Evolutionary conservation across 805 yeast genomes (phyloP).

Genomic region (Komagataella ulmi): DNA sequence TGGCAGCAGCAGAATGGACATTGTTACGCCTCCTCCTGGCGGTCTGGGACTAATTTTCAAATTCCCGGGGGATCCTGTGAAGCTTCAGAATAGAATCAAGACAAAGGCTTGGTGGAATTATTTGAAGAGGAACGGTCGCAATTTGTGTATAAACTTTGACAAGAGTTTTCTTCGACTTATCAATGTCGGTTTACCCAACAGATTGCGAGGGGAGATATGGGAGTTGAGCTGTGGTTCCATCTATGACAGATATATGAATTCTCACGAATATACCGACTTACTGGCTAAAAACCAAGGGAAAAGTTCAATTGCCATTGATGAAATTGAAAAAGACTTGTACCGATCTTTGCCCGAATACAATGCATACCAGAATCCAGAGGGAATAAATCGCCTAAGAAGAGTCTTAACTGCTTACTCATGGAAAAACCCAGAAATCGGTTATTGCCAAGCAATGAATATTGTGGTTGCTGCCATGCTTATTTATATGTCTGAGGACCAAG

Average conservation of each 20-base stretch:
- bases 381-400: slow-evolving; percentile 71
- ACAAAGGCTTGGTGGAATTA: slow-evolving; percentile 91
- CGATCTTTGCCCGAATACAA: slow-evolving; percentile 93
- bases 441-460: slow-evolving; percentile 98
- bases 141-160: slow-evolving; percentile 60
- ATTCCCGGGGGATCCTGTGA: slow-evolving; percentile 81
- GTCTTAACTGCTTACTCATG: slow-evolving; percentile 92
- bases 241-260: slow-evolving; percentile 52
- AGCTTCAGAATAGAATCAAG: slow-evolving; percentile 68
- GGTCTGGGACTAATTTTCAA: slow-evolving; percentile 80
- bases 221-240: slow-evolving; percentile 83
- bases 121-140: slow-evolving; percentile 73
- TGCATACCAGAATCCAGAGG: slow-evolving; percentile 80
- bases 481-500: slow-evolving; percentile 93
- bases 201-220: slow-evolving; percentile 94
- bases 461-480: slow-evolving; percentile 69
- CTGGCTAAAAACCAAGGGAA: slow-evolving; percentile 50
- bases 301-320: slow-evolving; percentile 79
- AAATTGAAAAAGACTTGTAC: slow-evolving; percentile 90
- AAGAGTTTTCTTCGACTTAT: slow-evolving; percentile 72
- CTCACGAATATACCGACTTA: slow-evolving; percentile 42
- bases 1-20: slow-evolving; percentile 25
- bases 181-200: slow-evolving; percentile 88
- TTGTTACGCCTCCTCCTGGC: slow-evolving; percentile 51
- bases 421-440: slow-evolving; percentile 95